A percentile compares a stretch with the other conserved stretches of the same genome.
Conservation (phyloP, 2,329 filamentous ascomycete species). For the Ceratocystis papillata region DNA sequence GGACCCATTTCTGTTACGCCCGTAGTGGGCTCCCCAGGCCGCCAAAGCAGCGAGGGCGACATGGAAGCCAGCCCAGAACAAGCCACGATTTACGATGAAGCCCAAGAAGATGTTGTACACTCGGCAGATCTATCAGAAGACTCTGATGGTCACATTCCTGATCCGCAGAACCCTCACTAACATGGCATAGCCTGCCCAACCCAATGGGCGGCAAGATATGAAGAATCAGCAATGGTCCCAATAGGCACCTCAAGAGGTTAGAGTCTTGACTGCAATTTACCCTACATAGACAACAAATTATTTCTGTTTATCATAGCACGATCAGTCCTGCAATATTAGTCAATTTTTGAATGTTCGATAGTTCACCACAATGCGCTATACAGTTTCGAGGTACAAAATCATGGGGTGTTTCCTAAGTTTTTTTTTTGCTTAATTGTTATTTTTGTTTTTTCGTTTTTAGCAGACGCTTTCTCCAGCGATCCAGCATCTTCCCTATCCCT, state of each 20-base stretch:
- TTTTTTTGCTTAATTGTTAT: conserved; percentile 18
- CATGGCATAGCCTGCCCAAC: neutral
- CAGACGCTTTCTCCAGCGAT: conserved; percentile 1
- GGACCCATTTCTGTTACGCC: neutral
- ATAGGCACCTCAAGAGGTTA: neutral
- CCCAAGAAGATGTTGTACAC: neutral
- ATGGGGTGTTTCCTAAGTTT: conserved; percentile 14
- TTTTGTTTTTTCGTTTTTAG: conserved; percentile 13
- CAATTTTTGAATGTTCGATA: too few relatives aligned
- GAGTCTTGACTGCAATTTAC: neutral
- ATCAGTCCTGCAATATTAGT: neutral
- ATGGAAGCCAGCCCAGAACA: neutral
- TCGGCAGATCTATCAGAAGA: conserved; percentile 1
- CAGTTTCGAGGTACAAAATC: neutral
- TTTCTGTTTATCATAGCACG: neutral
- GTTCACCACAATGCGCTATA: neutral
- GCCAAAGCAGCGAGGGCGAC: neutral
- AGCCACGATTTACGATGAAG: neutral
- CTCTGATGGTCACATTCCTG: neutral
- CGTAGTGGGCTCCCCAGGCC: neutral
- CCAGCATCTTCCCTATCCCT: neutral
- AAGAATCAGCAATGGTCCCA: neutral
- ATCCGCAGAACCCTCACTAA: neutral
- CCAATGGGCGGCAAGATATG: too few relatives aligned
- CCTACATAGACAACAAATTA: neutral